Conservation (phyloP, 2,329 filamentous ascomycete species). For the Pseudopithomyces maydicus region DNA sequence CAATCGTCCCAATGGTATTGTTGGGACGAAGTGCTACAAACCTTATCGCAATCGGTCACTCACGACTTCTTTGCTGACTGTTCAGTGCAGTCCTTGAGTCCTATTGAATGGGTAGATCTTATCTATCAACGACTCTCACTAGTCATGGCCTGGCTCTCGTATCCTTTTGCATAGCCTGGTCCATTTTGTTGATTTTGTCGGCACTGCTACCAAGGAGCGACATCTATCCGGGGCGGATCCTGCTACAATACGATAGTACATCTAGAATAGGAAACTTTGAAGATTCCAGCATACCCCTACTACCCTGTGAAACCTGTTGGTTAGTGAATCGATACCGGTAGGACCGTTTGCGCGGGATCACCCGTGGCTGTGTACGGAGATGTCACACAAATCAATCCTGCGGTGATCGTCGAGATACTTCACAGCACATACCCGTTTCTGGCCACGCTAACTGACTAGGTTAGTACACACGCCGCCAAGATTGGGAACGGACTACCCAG, state of each 20-base stretch:
- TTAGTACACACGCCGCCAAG: slow-evolving; percentile 13
- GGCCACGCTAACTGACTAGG: neutral
- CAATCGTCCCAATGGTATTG: neutral
- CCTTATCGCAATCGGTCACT: slow-evolving; percentile 9
- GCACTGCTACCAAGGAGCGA: slow-evolving; percentile 6
- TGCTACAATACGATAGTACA: neutral
- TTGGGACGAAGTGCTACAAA: slow-evolving; percentile 3
- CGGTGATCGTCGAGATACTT: neutral
- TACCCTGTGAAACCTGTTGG: neutral
- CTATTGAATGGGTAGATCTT: slow-evolving; percentile 11
- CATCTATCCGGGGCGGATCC: neutral
- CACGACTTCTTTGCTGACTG: slow-evolving; percentile 16
- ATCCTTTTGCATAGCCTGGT: slow-evolving; percentile 6
- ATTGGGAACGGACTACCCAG: neutral
- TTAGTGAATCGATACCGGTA: neutral
- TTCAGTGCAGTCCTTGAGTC: slow-evolving; percentile 3
- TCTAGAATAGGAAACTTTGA: neutral
- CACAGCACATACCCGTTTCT: neutral
- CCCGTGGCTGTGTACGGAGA: slow-evolving; percentile 3
- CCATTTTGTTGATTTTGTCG: slow-evolving; percentile 10
- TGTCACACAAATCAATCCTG: neutral
- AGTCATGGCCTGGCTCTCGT: slow-evolving; percentile 7
- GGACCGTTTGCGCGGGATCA: slow-evolving; percentile 8
- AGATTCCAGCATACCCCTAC: neutral
- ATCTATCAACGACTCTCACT: slow-evolving; percentile 12